Percentiles rank a stretch among this genome's conserved stretches.
These are phyloP conservation scores for Debaryomyces singareniensis DNA, from an alignment of 1,139 yeast species.

Conservation along the genomic window DNA sequence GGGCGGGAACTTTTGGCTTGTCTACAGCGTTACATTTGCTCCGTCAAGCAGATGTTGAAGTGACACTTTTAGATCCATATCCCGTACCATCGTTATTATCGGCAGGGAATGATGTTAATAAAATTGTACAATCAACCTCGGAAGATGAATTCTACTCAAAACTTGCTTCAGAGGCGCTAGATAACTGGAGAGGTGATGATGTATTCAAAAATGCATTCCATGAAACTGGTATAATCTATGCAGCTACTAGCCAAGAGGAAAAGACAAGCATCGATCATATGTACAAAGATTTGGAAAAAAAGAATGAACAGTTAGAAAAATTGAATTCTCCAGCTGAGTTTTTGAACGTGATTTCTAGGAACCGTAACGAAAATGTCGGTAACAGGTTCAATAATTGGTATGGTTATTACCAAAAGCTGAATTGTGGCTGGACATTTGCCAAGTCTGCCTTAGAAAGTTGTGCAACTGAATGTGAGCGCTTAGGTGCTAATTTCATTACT, in stretches of 20 bases:
- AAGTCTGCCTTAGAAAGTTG: slow-evolving; percentile 18
- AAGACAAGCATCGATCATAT: slow-evolving; percentile 4
- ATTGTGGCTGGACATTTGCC: slow-evolving; percentile 30
- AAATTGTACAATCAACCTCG: slow-evolving; percentile 10
- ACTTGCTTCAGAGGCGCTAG: slow-evolving; percentile 11
- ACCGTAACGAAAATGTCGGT: neutral
- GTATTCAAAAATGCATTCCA: slow-evolving; percentile 18
- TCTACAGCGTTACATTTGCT: slow-evolving; percentile 35
- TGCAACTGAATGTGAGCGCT: slow-evolving; percentile 17
- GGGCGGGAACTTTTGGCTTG: slow-evolving; percentile 44
- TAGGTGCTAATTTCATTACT: slow-evolving; percentile 26
- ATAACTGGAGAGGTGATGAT: slow-evolving; percentile 15
- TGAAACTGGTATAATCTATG: slow-evolving; percentile 22
- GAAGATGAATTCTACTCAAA: slow-evolving; percentile 7
- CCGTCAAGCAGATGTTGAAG: slow-evolving; percentile 12
- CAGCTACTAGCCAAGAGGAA: slow-evolving; percentile 6
- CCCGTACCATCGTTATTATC: too few species aligned
- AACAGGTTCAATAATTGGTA: slow-evolving; percentile 10
- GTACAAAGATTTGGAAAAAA: slow-evolving; percentile 3
- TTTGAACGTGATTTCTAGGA: slow-evolving; percentile 3
- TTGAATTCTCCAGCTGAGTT: slow-evolving; percentile 10
- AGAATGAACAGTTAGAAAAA: slow-evolving; percentile 5
- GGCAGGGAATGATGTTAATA: slow-evolving; percentile 10
- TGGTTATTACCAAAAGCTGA: slow-evolving; percentile 13
- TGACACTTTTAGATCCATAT: slow-evolving; percentile 11